Evolutionary conservation across 1,139 yeast genomes (phyloP).

Genomic region (Pichia sp.): DNA sequence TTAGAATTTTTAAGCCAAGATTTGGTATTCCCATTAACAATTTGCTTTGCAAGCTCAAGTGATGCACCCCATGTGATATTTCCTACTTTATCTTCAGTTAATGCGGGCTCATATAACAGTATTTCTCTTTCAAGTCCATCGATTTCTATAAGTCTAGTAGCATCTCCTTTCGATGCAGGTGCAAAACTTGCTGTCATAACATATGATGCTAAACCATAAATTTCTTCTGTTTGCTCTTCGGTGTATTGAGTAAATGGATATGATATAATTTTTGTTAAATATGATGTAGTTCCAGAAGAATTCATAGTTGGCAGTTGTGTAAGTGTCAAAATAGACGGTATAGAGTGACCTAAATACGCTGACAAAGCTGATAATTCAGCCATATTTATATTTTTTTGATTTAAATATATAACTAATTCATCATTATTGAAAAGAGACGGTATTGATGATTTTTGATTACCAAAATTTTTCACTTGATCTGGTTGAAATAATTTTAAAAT

Average conservation of each 20-base stretch:
- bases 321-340: slow-evolving; percentile 7
- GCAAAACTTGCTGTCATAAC: slow-evolving; percentile 83
- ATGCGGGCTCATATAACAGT: slow-evolving; percentile 68
- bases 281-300: slow-evolving; percentile 38
- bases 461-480: slow-evolving; percentile 51
- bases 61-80: slow-evolving; percentile 97
- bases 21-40: slow-evolving; percentile 28
- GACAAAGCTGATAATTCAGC: slow-evolving; percentile 2
- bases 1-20: slow-evolving; percentile 22
- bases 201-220: slow-evolving; percentile 52
- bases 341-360: slow-evolving; percentile 1
- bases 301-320: slow-evolving; percentile 7
- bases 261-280: slow-evolving; percentile 63
- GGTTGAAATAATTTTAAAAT: slow-evolving; percentile 48
- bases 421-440: not conserved
- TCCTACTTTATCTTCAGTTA: slow-evolving; percentile 83
- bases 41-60: slow-evolving; percentile 54
- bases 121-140: slow-evolving; percentile 28
- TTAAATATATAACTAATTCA: slow-evolving; percentile 1
- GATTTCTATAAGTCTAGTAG: slow-evolving; percentile 32
- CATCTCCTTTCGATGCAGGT: slow-evolving; percentile 74
- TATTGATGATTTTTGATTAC: slow-evolving; percentile 10
- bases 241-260: slow-evolving; percentile 48
- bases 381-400: not conserved
- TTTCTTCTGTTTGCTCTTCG: slow-evolving; percentile 33